Base-by-base conservation (phyloP, 2,329 filamentous ascomycete species). In the Neonectria sp. region DNA sequence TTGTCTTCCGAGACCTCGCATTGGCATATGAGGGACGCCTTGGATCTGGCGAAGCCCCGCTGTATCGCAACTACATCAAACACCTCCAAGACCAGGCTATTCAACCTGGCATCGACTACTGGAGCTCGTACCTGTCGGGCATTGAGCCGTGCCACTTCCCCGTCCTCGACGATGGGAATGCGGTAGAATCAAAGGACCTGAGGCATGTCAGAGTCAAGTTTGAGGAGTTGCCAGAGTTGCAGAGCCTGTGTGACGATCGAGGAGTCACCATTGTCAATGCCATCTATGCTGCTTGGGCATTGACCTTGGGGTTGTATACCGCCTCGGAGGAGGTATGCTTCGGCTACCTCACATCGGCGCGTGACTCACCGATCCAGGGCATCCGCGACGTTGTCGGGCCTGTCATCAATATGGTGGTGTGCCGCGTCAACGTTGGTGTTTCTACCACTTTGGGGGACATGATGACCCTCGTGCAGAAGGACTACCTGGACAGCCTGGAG, bases 321-420 rank as follows among this genome's bases (percentile, higher is more conserved):
- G 81, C 80, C 0, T 78, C 80, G 0, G 79, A 81, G 1, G 83
- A 88, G 49, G 82, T 88, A 0, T 85, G 84, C 40, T 89, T 89
- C 62, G 87, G 87, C 0, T 86, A 88, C 60, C 82, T 88, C 0
- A 76, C 86, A 1, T 86, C 86, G 0, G 86, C 86, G 4, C 81
- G 88, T 25, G 86, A 89, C 68, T 78, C 84, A 1, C 82, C 84
- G 0, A 79, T 89, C 2, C 75, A 80, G 1, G 81, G 82, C 3
- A 84, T 88, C 15, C 78, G 82, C 2, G 79, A 86, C 2, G 81
- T 85, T 2, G 80, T 86, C 11, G 88, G 88, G 0, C 80, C 82
- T 29, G 87, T 89, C 49, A 87, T 89, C 71, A 88, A 88, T 68
- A 89, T 89, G 84, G 81, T 89, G 3, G 83, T 86, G 43, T 88